Conservation (phyloP, 2,329 filamentous ascomycete genomes). For the Hypoxylon sp. region DNA sequence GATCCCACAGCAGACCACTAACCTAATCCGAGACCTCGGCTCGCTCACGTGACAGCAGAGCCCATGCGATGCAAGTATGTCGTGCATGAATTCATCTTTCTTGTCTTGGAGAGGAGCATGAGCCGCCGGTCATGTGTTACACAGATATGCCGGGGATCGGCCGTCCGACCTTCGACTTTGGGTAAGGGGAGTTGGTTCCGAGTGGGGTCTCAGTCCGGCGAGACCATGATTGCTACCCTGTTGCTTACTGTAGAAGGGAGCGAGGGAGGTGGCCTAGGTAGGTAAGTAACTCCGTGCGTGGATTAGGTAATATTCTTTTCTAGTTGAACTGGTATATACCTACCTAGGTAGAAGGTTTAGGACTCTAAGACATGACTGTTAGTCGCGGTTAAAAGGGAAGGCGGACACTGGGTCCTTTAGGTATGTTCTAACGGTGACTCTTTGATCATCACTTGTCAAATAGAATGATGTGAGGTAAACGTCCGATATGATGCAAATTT, state of each 20-base stretch:
- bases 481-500: too few species aligned
- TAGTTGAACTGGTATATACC: too few species aligned
- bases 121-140: slow-evolving; percentile 41
- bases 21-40: slow-evolving; percentile 26
- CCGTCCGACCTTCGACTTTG: not conserved
- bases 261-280: not conserved
- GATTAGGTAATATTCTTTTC: not conserved
- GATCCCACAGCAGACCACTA: not conserved
- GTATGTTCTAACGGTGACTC: too few species aligned
- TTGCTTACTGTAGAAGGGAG: too few species aligned
- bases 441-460: too few species aligned
- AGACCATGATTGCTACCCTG: not conserved
- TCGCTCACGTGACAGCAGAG: slow-evolving; percentile 43
- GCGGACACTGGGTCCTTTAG: too few species aligned
- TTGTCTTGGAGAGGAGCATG: slow-evolving; percentile 31
- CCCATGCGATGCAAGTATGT: slow-evolving; percentile 47
- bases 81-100: slow-evolving; percentile 41
- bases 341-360: too few species aligned
- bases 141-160: slow-evolving; percentile 2
- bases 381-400: too few species aligned
- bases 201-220: not conserved
- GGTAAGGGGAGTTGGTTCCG: not conserved
- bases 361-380: too few species aligned
- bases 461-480: too few species aligned
- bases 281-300: not conserved